Conservation (phyloP, 495 filamentous ascomycete species). For the Trichoderma erinaceum region DNA sequence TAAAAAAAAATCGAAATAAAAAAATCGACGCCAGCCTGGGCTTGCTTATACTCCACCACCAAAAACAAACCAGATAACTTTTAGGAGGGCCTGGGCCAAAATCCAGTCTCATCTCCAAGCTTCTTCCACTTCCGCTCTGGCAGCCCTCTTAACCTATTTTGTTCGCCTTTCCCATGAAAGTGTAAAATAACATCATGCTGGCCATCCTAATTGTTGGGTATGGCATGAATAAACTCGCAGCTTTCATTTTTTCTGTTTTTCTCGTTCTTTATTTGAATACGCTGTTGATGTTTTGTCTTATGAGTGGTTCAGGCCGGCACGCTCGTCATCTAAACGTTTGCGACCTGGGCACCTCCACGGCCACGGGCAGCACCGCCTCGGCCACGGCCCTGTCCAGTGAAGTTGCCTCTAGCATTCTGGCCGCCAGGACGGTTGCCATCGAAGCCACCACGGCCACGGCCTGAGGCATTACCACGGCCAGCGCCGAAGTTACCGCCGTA, state of each 20-base stretch:
- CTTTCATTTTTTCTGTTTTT: background rate
- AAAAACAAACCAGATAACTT: slow-evolving; percentile 9
- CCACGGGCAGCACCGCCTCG: slow-evolving; percentile 44
- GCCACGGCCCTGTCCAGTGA: slow-evolving; percentile 55
- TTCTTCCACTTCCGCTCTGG: background rate
- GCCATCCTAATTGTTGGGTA: background rate
- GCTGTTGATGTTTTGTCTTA: background rate
- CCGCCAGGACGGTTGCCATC: slow-evolving; percentile 50
- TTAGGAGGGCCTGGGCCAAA: slow-evolving; percentile 2
- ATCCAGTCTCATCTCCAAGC: slow-evolving; percentile 9
- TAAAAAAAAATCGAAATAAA: background rate
- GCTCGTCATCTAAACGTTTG: slow-evolving; percentile 30
- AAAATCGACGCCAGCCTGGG: slow-evolving; percentile 11
- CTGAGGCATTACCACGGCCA: slow-evolving; percentile 51
- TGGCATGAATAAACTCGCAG: background rate
- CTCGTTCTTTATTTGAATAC: background rate
- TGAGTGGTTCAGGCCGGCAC: background rate
- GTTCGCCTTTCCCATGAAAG: background rate
- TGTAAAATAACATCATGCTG: background rate
- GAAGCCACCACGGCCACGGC: slow-evolving; percentile 62
- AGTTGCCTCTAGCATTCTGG: slow-evolving; percentile 61
- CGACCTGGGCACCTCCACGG: slow-evolving; percentile 35
- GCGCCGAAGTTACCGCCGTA: slow-evolving; percentile 58
- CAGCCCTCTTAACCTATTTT: background rate
- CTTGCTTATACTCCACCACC: slow-evolving; percentile 11